Base-by-base conservation (phyloP, 2,329 filamentous ascomycete genomes). In the Stagonosporopsis cucurbitacearum region DNA sequence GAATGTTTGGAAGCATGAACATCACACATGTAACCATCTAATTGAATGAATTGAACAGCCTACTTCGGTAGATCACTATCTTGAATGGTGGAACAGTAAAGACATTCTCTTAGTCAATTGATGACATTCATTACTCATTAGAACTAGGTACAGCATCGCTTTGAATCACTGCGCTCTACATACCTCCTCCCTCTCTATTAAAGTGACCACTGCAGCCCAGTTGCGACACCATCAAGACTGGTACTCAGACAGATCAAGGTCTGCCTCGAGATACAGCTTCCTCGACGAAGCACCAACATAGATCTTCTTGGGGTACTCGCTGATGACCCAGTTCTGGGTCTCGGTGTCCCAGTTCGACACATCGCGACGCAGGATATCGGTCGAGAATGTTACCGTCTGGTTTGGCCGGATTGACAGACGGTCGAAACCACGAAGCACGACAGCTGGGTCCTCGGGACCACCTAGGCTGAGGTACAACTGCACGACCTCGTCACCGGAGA, bases 331-430 rank as follows among this genome's bases (percentile, higher is more conserved):
- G 80, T 97, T 88, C 81, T 97, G 93, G n/a, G 78, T 73, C 1
- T 71, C 81, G 0, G 84, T 79, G 64, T 96, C 91, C 93, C 94
- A 97, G 79, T 92, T 95, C 72, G 88, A 92, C 52, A 97, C 65
- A 70, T 97, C 94, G 53, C 92, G 86, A 35, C 93, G 84, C 6
- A 87, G 92, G 51, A 97, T 76, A 15, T 87, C 83, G 0, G 85
- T 87, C 0, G 75, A 81, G 79, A 95, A 96, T 2, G 81, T 84
- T 3, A 79, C 81, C 47, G 82, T 86, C 74, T 86, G 74, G n/a
- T 91, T 91, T 0, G 91, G 83, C 4, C 84, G 80, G 60, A 97
- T 87, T 45, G 81, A 82, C 55, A 96, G 75, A 42, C 91, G 86
- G 55, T 96, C 90, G 68, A 97, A 98, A 40, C 88, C 88, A 58